Conservation (phyloP, 164 flowering plant species). For the Liriodendron chinense region DNA sequence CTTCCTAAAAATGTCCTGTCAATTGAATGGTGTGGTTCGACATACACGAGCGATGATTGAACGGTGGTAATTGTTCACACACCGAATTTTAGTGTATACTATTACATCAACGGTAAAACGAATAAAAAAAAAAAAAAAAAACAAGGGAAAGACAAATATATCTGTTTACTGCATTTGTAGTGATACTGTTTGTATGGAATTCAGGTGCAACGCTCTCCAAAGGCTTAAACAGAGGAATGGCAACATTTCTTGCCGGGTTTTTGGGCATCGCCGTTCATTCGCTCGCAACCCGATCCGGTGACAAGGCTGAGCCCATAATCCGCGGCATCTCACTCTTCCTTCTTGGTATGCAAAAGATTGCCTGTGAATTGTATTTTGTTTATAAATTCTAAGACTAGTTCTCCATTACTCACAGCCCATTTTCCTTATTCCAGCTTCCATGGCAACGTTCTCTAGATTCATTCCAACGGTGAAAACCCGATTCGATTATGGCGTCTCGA, state of each 20-base stretch:
- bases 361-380: neutral
- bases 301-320: constrained; percentile 52
- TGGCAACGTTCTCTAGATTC: constrained; percentile 72
- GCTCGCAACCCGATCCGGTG: constrained; percentile 55
- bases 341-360: constrained; percentile 36
- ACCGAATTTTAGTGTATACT: no score
- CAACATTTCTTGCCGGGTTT: constrained; percentile 62
- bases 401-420: neutral
- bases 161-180: neutral
- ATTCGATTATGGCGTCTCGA: constrained; percentile 70
- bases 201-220: constrained; percentile 65
- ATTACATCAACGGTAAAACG: no score
- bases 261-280: constrained; percentile 65
- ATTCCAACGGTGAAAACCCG: constrained; percentile 64
- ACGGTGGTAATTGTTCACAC: no score
- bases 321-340: constrained; percentile 58
- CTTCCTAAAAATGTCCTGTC: no score
- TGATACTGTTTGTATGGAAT: neutral
- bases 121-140: no score
- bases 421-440: constrained; percentile 47
- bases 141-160: no score
- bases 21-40: no score
- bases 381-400: neutral
- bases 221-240: constrained; percentile 55
- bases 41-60: no score